Conservation (phyloP, 2,329 filamentous ascomycete species). For the Aureobasidium sp. region DNA sequence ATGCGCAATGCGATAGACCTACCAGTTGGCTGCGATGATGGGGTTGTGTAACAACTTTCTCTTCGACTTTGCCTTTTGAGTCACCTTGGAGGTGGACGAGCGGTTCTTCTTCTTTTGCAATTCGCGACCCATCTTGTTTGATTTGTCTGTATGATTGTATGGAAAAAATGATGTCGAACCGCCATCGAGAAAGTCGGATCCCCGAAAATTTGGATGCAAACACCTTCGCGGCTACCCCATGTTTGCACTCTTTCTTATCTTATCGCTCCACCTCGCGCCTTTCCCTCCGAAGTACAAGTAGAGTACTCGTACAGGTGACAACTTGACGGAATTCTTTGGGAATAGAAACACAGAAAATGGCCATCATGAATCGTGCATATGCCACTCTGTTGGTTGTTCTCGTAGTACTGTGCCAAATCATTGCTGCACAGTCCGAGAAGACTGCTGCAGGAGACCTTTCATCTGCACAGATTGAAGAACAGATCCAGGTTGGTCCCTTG, state of each 20-base stretch:
- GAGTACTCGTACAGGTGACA: neutral
- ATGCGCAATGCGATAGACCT: constrained; percentile 19
- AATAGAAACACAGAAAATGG: neutral
- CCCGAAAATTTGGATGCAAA: constrained; percentile 9
- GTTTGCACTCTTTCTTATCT: constrained; percentile 11
- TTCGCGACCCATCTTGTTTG: constrained; percentile 61
- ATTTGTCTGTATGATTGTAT: neutral
- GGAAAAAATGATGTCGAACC: neutral
- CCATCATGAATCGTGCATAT: neutral
- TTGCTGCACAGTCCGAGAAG: constrained; percentile 4
- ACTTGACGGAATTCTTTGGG: neutral
- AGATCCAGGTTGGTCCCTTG: constrained; percentile 53
- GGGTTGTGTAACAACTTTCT: constrained; percentile 41
- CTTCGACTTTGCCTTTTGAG: constrained; percentile 42
- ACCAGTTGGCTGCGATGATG: constrained; percentile 77
- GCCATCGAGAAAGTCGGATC: neutral
- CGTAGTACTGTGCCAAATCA: neutral
- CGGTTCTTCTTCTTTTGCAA: constrained; percentile 47
- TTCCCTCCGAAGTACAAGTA: neutral
- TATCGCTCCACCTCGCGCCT: neutral
- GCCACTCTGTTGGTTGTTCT: neutral
- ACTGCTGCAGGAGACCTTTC: constrained; percentile 32
- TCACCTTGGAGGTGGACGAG: constrained; percentile 36
- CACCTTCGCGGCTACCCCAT: neutral
- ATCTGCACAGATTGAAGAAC: constrained; percentile 58